Conservation (phyloP, 2,329 filamentous ascomycete genomes). For the Neofusicoccum kwambonambiense region DNA sequence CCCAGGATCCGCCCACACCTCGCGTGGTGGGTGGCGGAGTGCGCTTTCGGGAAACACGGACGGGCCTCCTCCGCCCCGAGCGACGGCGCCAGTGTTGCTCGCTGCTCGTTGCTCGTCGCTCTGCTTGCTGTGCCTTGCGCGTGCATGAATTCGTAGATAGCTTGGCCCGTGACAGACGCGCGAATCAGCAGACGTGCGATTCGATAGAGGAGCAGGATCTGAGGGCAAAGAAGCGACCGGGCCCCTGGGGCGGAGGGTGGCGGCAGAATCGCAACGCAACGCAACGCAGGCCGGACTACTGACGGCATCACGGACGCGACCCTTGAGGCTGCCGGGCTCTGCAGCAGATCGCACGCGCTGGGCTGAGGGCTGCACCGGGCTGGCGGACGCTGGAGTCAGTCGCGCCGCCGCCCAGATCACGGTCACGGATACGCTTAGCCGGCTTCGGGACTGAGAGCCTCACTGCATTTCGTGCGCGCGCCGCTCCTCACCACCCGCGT, state of each 20-base stretch:
- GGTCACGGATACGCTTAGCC: constrained; percentile 16
- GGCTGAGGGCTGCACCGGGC: background rate
- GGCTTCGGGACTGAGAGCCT: constrained; percentile 19
- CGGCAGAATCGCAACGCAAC: constrained; percentile 14
- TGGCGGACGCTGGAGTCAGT: constrained; percentile 11
- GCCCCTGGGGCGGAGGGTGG: constrained; percentile 11
- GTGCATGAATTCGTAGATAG: constrained; percentile 18
- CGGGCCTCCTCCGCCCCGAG: constrained; percentile 6
- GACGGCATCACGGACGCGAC: constrained; percentile 12
- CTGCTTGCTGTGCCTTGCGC: constrained; percentile 5
- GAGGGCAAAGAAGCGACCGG: constrained; percentile 3
- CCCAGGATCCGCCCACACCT: constrained; percentile 3
- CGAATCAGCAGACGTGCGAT: constrained; percentile 47
- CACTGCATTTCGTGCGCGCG: constrained; percentile 18
- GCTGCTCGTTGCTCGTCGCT: background rate
- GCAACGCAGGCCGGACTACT: constrained; percentile 5
- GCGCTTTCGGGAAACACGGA: constrained; percentile 1
- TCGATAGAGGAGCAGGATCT: constrained; percentile 55
- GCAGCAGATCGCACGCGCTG: background rate
- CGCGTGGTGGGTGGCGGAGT: background rate
- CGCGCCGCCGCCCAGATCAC: constrained; percentile 17
- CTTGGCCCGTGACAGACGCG: constrained; percentile 33
- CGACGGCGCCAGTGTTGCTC: background rate
- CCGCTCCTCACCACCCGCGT: constrained; percentile 16
- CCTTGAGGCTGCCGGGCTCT: background rate